Evolutionary conservation across 495 filamentous ascomycete species (phyloP), one percentile per base, ranked within the genome.

Genomic region (Glutinoglossum americanum): DNA sequence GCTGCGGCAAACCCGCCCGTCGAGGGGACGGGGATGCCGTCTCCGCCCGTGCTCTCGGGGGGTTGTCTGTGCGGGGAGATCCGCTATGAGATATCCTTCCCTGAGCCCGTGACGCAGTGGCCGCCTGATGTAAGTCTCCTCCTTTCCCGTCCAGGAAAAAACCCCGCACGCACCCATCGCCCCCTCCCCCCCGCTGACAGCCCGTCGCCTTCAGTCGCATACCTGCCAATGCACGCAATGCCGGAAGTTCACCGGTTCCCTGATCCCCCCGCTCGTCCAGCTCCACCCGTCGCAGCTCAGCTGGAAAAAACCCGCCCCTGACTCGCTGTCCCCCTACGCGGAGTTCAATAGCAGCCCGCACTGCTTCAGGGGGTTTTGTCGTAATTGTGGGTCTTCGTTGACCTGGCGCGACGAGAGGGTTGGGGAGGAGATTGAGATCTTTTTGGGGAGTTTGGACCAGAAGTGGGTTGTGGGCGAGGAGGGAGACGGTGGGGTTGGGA

Each of bases 211-310:
- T n/a, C 55, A 26, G 25, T 27, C 48, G 63, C 60, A 53, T 57
- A 70, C 62, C 11, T 74, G 71, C 63, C 70, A 73, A 62, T 73
- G 72, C 62, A 71, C 70, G 37, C 69, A 70, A 64, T 73, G 72
- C 60, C 64, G 71, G 26, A 73, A 73, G 55, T 61, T 63, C 55
- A 64, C 60, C 21, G 72, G 71, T 13, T 55, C 61, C 13, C 60
- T 74, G 8, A 51, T 71, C 25, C 60, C 64, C 21, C 65, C 65
- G 57, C 60, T 68, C 48, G 56, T 65, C 23, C 59, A 44, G 27
- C 51, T 72, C 17, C 55, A 59, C 11, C 60, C 57, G 6, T 33
- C 61, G 0, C 58, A 67, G 28, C 61, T 73, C 51, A 58, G 62
- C 51, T 62, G 69, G 69, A 49, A 55, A 9, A 6, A 25, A 19